Conservation (phyloP, 2,329 filamentous ascomycete genomes). For the Fusarium musae region DNA sequence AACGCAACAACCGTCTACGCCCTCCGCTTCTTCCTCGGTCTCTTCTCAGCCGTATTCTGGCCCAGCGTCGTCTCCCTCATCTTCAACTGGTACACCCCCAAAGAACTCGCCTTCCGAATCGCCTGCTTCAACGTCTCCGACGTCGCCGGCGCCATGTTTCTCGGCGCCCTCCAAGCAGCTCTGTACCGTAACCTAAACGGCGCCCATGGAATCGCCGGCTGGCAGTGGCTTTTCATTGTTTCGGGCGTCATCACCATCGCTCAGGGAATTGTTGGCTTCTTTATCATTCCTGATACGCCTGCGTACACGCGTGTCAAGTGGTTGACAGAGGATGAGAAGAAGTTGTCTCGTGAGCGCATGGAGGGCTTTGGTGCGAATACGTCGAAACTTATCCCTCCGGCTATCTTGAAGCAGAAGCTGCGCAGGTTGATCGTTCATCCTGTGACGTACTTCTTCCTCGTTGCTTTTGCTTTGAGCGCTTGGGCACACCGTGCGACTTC, state of each 20-base stretch:
- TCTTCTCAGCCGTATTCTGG: conserved; percentile 53
- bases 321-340: conserved; percentile 45
- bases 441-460: conserved; percentile 47
- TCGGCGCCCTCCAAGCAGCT: conserved; percentile 56
- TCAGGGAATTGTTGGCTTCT: conserved; percentile 53
- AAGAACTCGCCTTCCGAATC: conserved; percentile 54
- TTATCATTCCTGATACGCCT: conserved; percentile 51
- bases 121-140: conserved; percentile 58
- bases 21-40: conserved; percentile 58
- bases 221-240: conserved; percentile 61
- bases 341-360: conserved; percentile 44
- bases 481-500: conserved; percentile 48
- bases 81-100: conserved; percentile 57
- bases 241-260: conserved; percentile 56
- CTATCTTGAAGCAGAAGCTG: conserved; percentile 42
- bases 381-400: conserved; percentile 41
- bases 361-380: conserved; percentile 45
- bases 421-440: conserved; percentile 45
- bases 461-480: conserved; percentile 45
- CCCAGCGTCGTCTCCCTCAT: conserved; percentile 53
- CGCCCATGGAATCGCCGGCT: conserved; percentile 53
- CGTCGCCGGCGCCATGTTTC: conserved; percentile 57
- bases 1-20: conserved; percentile 52
- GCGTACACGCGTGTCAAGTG: conserved; percentile 46
- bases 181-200: conserved; percentile 56